phyloP scores from a whole-genome alignment of 1,139 yeast species.

The Kodamaea fungicola region DNA sequence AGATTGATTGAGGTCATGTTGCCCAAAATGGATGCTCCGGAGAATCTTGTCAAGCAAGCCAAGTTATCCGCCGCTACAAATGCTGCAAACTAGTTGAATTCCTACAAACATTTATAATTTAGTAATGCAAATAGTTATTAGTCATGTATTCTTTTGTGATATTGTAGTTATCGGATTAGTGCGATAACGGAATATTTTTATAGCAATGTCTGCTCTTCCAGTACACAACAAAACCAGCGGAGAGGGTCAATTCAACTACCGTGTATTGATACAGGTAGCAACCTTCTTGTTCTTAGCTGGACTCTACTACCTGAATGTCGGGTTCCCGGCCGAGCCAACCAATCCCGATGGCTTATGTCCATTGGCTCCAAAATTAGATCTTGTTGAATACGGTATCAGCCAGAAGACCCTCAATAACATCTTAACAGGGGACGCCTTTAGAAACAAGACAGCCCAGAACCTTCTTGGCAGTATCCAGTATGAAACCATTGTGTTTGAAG shows the following conservation, averaged over 20 bases:
- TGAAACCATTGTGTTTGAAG: conserved; percentile 63
- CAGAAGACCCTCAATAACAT: conserved; percentile 23
- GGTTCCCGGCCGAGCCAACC: too few relatives aligned
- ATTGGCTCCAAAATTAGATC: conserved; percentile 29
- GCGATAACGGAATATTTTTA: too few relatives aligned
- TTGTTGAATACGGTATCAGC: conserved; percentile 19
- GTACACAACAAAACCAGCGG: too few relatives aligned
- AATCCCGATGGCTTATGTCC: conserved; percentile 33
- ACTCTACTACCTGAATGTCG: too few relatives aligned
- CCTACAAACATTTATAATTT: too few relatives aligned
- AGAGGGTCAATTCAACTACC: too few relatives aligned
- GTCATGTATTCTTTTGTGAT: too few relatives aligned
- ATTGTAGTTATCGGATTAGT: too few relatives aligned
- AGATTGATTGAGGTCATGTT: conserved; percentile 36
- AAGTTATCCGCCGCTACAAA: conserved; percentile 71
- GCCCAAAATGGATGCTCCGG: conserved; percentile 36
- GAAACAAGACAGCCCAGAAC: conserved; percentile 36
- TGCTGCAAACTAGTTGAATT: conserved; percentile 8
- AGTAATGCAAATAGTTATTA: too few relatives aligned
- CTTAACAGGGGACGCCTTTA: conserved; percentile 36
- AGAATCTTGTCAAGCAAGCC: conserved; percentile 57
- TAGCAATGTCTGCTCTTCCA: too few relatives aligned
- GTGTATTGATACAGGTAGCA: too few relatives aligned
- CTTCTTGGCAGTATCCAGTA: conserved; percentile 55
- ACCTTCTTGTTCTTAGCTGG: too few relatives aligned